Conservation (phyloP, 2,329 filamentous ascomycete genomes). For the Talaromyces sp. region DNA sequence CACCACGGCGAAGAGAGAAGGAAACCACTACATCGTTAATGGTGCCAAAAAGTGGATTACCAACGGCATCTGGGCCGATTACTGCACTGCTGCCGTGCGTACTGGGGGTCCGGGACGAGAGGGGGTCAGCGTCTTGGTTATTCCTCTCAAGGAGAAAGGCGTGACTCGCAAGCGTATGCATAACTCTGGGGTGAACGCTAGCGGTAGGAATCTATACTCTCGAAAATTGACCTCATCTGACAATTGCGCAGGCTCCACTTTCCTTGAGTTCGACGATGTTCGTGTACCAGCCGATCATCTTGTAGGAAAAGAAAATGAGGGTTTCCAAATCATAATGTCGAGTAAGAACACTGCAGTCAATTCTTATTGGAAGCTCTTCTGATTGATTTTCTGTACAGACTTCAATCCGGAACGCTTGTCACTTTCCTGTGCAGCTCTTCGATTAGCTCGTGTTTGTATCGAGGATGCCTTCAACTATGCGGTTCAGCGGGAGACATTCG, state of each 20-base stretch:
- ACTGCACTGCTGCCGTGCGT: constrained; percentile 61
- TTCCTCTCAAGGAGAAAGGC: constrained; percentile 51
- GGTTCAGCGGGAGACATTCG: constrained; percentile 63
- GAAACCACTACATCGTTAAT: constrained; percentile 59
- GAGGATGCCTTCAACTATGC: constrained; percentile 61
- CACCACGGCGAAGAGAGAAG: constrained; percentile 56
- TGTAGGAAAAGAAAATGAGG: constrained; percentile 65
- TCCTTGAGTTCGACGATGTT: constrained; percentile 71
- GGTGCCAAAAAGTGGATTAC: constrained; percentile 69
- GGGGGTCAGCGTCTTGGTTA: constrained; percentile 58
- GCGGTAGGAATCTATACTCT: constrained; percentile 41
- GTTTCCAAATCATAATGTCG: constrained; percentile 71
- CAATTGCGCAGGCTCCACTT: constrained; percentile 46
- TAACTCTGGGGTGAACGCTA: constrained; percentile 66
- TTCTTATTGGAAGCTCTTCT: neutral
- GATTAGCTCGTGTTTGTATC: constrained; percentile 60
- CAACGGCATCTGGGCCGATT: constrained; percentile 58
- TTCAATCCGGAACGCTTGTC: constrained; percentile 73
- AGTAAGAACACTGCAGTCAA: constrained; percentile 36
- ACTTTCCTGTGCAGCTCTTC: constrained; percentile 62
- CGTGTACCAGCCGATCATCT: constrained; percentile 66
- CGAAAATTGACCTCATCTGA: neutral
- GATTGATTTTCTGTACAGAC: constrained; percentile 36
- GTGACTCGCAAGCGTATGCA: constrained; percentile 49
- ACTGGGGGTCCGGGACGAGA: constrained; percentile 54